Conservation (phyloP, 2,329 filamentous ascomycete species). For the Ceratocystis cacaofunesta region DNA sequence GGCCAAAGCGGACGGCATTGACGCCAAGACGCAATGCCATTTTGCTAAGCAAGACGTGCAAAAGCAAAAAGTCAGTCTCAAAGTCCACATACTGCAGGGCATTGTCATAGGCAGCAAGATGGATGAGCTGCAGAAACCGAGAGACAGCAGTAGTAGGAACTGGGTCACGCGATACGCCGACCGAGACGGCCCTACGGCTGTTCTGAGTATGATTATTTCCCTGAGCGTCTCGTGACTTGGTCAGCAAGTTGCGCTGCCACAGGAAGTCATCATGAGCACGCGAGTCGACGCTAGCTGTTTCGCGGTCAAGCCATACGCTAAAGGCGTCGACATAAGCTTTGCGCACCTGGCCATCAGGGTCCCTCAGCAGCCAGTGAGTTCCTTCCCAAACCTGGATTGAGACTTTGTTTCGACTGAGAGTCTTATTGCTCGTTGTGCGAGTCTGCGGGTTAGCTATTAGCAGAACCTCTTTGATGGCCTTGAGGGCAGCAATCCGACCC, state of each 20-base stretch:
- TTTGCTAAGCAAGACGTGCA: conserved; percentile 62
- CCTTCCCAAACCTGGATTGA: conserved; percentile 82
- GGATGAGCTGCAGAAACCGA: conserved; percentile 68
- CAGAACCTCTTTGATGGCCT: conserved; percentile 68
- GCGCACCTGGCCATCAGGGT: conserved; percentile 61
- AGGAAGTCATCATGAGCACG: conserved; percentile 42
- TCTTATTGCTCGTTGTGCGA: conserved; percentile 42
- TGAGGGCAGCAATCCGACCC: conserved; percentile 52
- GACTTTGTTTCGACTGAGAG: conserved; percentile 58
- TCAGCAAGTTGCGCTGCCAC: conserved; percentile 31
- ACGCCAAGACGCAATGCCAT: conserved; percentile 67
- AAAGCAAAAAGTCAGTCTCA: conserved; percentile 58
- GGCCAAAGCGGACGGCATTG: conserved; percentile 60
- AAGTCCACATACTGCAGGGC: conserved; percentile 57
- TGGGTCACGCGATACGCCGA: conserved; percentile 45
- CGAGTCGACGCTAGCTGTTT: conserved; percentile 54
- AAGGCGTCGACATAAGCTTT: conserved; percentile 76
- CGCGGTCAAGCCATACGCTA: conserved; percentile 69
- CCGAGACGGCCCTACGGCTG: conserved; percentile 53
- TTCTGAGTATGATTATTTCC: conserved; percentile 20
- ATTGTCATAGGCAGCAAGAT: conserved; percentile 81
- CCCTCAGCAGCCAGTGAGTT: conserved; percentile 83
- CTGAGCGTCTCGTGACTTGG: conserved; percentile 20
- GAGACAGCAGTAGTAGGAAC: conserved; percentile 28
- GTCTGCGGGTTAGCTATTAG: conserved; percentile 60